Evolutionary conservation across 2,329 filamentous ascomycete genomes (phyloP), one percentile per base, ranked within the genome.

Genomic region (Penicillium sp.): DNA sequence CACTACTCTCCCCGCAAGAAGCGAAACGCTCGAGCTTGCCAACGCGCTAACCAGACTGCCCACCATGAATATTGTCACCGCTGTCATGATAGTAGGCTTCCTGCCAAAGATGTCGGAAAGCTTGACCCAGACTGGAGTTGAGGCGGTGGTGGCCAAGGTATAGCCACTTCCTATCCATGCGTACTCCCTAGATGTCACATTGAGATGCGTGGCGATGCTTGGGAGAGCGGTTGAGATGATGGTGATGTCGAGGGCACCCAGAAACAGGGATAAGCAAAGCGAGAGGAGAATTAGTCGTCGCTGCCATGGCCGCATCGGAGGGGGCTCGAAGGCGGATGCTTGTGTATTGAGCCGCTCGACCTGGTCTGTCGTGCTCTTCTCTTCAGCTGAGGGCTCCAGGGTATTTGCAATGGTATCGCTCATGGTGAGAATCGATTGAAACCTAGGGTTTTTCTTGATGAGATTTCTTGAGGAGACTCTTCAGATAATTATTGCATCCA

Each of bases 111-210:
- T n/a, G n/a, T n/a, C n/a, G n/a, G n/a, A n/a, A n/a, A n/a, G n/a
- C n/a, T n/a, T n/a, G n/a, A n/a, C n/a, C n/a, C n/a, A n/a, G n/a
- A n/a, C n/a, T n/a, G n/a, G n/a, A n/a, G n/a, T n/a, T n/a, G n/a
- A n/a, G n/a, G n/a, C n/a, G n/a, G n/a, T n/a, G n/a, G n/a, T n/a
- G n/a, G n/a, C n/a, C n/a, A n/a, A n/a, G n/a, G n/a, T n/a, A n/a
- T n/a, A n/a, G n/a, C n/a, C n/a, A n/a, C n/a, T n/a, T n/a, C n/a
- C n/a, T n/a, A 24, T 70, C 75, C 73, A 79, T 24, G 76, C 71
- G 59, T 77, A 75, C 54, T 71, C 68, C n/a, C 68, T 55, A 27
- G 69, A 53, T 11, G 59, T 70, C 52, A 76, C 68, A 43, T 74
- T 54, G 46, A 75, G 72, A 53, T 71, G 65, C 11, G 56, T 59